Base-by-base conservation (phyloP, 345 rosid genomes). In the Aethionema arabicum region DNA sequence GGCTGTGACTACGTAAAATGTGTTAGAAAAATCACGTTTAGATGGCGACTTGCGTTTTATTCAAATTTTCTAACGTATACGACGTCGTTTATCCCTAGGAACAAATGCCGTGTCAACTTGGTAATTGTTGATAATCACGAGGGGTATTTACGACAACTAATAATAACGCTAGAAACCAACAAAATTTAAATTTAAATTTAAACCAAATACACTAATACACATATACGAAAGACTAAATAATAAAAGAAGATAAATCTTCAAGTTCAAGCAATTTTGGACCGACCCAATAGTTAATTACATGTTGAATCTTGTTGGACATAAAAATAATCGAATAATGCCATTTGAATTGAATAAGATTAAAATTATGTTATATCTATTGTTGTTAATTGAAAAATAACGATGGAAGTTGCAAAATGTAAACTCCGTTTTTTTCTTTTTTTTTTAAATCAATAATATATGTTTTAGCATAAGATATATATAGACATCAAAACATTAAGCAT, bases 181-280 rank as follows among this genome's bases (percentile, higher is more conserved):
- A 49, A 56, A 62, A 27, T 70, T 70, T 43, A 63, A 70, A 63
- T 70, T 35, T 21, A 21, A 21, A 21, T 21, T 63, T 43, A 63
- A 70, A 70, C 65, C 56, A 54, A 61, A 63, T 39, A 5, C 15
- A 46, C 35, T 42, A 68, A 30, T 15, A 10, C 41, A 16, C 14
- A 41, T 45, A 33, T 58, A 39, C 41, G 56, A 70, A 63, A 33
- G 41, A 63, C 29, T 40, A 63, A 70, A 36, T 4, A 8, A 32
- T 32, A 69, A 69, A 69, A 63, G 48, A 30, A 33, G 5, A 41
- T 39, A 10, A 40, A 40, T n/a, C n/a, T n/a, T 21, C 2, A 21
- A 21, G 27, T 21, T 21, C 2, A 21, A 21, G 27, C 27, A 21
- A 21, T 1, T 21, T 21, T 21, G 2, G 27, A 21, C 27, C 27